Conservation (phyloP, 805 yeast species). For the Ogataea corticis region DNA sequence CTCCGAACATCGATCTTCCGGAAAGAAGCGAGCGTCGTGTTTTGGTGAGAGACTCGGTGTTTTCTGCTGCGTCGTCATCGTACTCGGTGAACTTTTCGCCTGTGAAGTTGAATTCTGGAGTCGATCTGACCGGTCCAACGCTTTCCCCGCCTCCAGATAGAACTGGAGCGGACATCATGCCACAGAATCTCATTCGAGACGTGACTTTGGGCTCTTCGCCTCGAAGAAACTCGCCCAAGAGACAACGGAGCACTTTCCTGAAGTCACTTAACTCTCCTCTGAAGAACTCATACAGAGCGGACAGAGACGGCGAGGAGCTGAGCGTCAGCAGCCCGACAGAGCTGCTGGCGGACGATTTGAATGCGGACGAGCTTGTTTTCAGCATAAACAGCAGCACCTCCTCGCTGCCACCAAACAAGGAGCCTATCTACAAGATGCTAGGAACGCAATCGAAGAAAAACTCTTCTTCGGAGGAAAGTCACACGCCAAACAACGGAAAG, state of each 20-base stretch:
- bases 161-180: background rate
- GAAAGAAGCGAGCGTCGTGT: slow-evolving; percentile 29
- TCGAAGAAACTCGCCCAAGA: slow-evolving; percentile 29
- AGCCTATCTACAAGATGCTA: slow-evolving; percentile 18
- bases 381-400: slow-evolving; percentile 16
- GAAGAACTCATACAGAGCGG: slow-evolving; percentile 10
- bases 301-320: slow-evolving; percentile 4
- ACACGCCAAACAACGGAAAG: background rate
- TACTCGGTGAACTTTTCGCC: slow-evolving; percentile 17
- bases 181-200: slow-evolving; percentile 14
- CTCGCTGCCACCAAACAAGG: slow-evolving; percentile 10
- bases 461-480: slow-evolving; percentile 1
- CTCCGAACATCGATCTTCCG: slow-evolving; percentile 25
- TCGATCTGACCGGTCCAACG: slow-evolving; percentile 6
- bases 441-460: slow-evolving; percentile 6
- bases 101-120: background rate
- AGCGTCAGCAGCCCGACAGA: background rate
- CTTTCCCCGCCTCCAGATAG: slow-evolving; percentile 1
- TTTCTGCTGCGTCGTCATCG: slow-evolving; percentile 15
- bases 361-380: slow-evolving; percentile 30
- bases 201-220: slow-evolving; percentile 35
- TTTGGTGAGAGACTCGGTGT: slow-evolving; percentile 12
- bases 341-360: slow-evolving; percentile 1
- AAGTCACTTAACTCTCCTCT: slow-evolving; percentile 20
- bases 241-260: slow-evolving; percentile 16